Evolutionary conservation across 1,139 yeast species (phyloP), one percentile per base, ranked within the genome.

Genomic region (Candida sanyaensis): DNA sequence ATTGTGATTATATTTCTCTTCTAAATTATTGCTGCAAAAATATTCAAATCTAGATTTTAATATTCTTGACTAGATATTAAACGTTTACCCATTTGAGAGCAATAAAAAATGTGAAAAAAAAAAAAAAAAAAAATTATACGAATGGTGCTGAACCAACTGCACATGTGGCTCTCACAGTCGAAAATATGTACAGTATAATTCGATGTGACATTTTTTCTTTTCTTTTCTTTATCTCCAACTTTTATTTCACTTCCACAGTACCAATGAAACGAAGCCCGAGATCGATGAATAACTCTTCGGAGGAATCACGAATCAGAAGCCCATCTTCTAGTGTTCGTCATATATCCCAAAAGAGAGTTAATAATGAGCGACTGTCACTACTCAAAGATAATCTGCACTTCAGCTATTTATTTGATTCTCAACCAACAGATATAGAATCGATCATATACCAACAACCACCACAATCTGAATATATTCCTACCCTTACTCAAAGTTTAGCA

Each of bases 281-380:
- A 28, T 43, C 41, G 8, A 27, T 28, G 7, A 17, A 34, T 8
- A 23, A 29, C 11, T 44, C 46, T 17, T 37, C 42, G 2, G 38
- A 43, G 13, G 47, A 47, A 17, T 36, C 50, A 13, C 41, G 45
- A 24, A 49, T 61, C 9, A 43, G 57, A 5, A 67, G 71, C 47
- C 73, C 74, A 2, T 59, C 69, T 10, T 73, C 75, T 2, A 64
- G 69, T 48, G 42, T 63, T 8, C 60, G 75, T 37, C 68, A 62
- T 38, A 69, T 71, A 24, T 68, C 74, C 4, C 59, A 57, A 39
- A 56, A 61, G 30, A 56, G 77, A 48, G 74, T 72, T 23, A 65
- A 63, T 43, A 52, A 47, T 12, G 71, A 65, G 41, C 52, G 64
- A 42, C 62, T 52, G 37, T 57, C 64, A 12, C 33, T 63, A 12